Base-by-base conservation (phyloP, 2,329 filamentous ascomycete species). In the Cryphonectria naterciae region DNA sequence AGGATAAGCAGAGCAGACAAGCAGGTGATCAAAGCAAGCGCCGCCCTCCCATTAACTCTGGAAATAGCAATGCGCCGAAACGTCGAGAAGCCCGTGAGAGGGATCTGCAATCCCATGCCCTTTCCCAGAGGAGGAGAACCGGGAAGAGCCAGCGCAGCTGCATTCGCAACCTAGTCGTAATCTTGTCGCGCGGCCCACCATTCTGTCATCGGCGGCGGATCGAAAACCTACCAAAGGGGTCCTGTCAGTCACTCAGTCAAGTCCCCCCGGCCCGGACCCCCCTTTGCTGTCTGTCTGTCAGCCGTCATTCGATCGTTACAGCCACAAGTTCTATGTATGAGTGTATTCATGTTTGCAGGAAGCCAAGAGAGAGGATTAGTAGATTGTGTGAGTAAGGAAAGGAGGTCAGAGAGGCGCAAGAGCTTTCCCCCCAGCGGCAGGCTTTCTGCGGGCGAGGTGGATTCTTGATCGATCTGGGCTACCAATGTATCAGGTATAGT, bases 401-500 rank as follows among this genome's bases (percentile, higher is more conserved):
- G 15, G 19, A 49, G n/a, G 28, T n/a, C n/a, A 39, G 37, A 32
- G 37, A 32, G 61, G 28, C 39, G n/a, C 41, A 65, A 19, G 28
- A 58, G 54, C 28, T 28, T 4, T 7, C 37, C 2, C 11, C 37
- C 37, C 37, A 39, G 37, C 37, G 54, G 54, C 25, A 32, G 25
- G 25, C 46, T 39, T 28, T 39, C 17, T 49, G 46, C 46, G 65
- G 35, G 49, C 41, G 15, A 28, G 54, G 25, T 49, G 49, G 41
- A 41, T 25, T 43, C 39, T 10, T 19, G 19, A 49, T 39, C 62
- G 39, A 52, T 32, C 65, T 39, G 13, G 7, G 46, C 49, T 46
- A 11, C 49, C 49, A 25, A 65, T 73, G 67, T 60, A 71, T 67
- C 63, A 65, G 52, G 58, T 22, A 61, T 56, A 56, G 65, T 69